Conservation (phyloP, 2,329 filamentous ascomycete species). For the Microdochium paspali region DNA sequence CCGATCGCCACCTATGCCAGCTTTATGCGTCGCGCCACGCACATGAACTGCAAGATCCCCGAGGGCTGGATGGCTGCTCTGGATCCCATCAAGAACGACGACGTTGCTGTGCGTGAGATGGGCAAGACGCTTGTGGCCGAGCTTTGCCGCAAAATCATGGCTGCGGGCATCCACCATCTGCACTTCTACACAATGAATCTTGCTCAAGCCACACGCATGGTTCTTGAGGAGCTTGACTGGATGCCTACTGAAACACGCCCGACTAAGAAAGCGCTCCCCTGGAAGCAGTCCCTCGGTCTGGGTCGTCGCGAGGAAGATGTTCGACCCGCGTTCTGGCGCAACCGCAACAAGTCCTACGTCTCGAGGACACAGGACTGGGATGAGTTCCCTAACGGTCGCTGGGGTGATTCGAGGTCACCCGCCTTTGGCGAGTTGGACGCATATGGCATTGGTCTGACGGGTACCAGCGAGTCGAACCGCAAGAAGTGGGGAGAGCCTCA, state of each 20-base stretch:
- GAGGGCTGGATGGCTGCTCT: conserved; percentile 70
- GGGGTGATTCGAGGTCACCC: conserved; percentile 93
- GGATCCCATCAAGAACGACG: conserved; percentile 94
- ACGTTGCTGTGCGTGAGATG: conserved; percentile 81
- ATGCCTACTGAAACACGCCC: conserved; percentile 70
- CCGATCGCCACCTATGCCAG: conserved; percentile 92
- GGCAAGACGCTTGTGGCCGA: conserved; percentile 81
- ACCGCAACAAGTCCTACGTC: conserved; percentile 91
- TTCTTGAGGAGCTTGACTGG: conserved; percentile 81
- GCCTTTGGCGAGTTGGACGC: conserved; percentile 93
- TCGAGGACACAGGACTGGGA: conserved; percentile 97
- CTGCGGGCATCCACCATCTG: conserved; percentile 73
- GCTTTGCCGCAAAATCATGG: conserved; percentile 80
- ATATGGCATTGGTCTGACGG: conserved; percentile 88
- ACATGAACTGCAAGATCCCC: conserved; percentile 82
- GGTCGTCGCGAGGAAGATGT: conserved; percentile 90
- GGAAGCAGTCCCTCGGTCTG: conserved; percentile 88
- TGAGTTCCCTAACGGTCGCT: conserved; percentile 96
- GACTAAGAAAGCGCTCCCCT: conserved; percentile 82
- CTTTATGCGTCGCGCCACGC: conserved; percentile 81
- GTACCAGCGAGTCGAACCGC: conserved; percentile 91
- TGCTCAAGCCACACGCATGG: conserved; percentile 85
- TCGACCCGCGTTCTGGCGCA: conserved; percentile 96
- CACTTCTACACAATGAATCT: conserved; percentile 99
- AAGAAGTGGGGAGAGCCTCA: conserved; percentile 87